A percentile compares a stretch with the other conserved stretches of the same genome.
These are phyloP conservation scores for Salix purpurea DNA, from an alignment of 345 rosid genomes.

Conservation along the genomic window DNA sequence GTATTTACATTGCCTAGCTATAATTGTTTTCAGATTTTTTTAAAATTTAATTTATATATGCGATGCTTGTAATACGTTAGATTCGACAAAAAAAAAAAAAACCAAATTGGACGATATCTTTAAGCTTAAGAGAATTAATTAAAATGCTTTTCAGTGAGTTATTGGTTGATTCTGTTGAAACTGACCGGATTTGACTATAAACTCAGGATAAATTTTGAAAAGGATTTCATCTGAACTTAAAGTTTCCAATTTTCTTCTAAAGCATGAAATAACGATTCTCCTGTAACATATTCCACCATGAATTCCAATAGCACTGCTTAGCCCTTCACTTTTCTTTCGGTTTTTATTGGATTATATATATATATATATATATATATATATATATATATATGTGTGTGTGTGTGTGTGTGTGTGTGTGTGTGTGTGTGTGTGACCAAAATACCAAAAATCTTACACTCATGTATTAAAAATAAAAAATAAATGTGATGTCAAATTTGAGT, in stretches of 20 bases:
- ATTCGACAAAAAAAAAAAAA: not conserved
- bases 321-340: not conserved
- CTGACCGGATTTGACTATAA: not conserved
- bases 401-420: too few species aligned
- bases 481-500: too few species aligned
- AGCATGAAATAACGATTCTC: not conserved
- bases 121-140: not conserved
- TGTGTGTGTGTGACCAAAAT: too few species aligned
- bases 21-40: too few species aligned
- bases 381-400: too few species aligned
- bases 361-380: too few species aligned
- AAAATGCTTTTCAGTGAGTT: not conserved
- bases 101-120: not conserved
- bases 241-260: not conserved
- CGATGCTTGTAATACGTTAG: not conserved
- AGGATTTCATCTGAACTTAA: not conserved
- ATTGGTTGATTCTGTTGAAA: not conserved
- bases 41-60: too few species aligned
- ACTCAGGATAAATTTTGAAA: not conserved
- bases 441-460: too few species aligned
- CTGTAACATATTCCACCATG: not conserved
- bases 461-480: too few species aligned
- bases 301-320: not conserved
- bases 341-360: too few species aligned
- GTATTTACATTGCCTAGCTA: too few species aligned